Conservation (phyloP, 768 basidiomycete species). For the Collybiopsis confluens region DNA sequence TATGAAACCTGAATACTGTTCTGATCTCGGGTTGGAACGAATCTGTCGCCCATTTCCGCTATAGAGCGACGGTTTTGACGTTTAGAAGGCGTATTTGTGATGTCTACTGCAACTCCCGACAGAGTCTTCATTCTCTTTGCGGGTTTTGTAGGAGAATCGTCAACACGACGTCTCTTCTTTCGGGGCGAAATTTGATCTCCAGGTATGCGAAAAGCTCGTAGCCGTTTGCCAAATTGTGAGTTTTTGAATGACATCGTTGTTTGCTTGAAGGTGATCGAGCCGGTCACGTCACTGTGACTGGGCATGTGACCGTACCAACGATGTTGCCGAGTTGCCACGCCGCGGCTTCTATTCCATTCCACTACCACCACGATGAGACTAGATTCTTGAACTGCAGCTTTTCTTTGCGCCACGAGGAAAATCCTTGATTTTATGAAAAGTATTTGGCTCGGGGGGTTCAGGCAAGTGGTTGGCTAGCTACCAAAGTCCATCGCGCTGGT, state of each 20-base stretch:
- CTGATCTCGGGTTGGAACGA: constrained; percentile 58
- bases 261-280: too few species aligned
- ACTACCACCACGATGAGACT: too few species aligned
- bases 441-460: too few species aligned
- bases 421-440: too few species aligned
- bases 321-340: constrained; percentile 9
- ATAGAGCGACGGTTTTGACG: constrained; percentile 19
- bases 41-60: constrained; percentile 54
- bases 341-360: too few species aligned
- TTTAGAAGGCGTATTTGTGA: constrained; percentile 14
- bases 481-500: not conserved
- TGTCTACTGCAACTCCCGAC: constrained; percentile 40
- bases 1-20: constrained; percentile 61
- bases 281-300: constrained; percentile 7
- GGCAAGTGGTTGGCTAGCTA: too few species aligned
- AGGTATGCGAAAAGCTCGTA: constrained; percentile 65
- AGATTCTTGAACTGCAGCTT: too few species aligned
- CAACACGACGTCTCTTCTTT: constrained; percentile 51
- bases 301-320: constrained; percentile 8
- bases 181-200: constrained; percentile 49
- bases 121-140: constrained; percentile 48
- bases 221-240: constrained; percentile 78
- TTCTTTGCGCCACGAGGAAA: too few species aligned
- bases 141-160: constrained; percentile 42
- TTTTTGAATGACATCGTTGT: constrained; percentile 60